Evolutionary conservation across 148 eudicot species (phyloP), one percentile per base, ranked within the genome.

Genomic region (Cornus controversa): DNA sequence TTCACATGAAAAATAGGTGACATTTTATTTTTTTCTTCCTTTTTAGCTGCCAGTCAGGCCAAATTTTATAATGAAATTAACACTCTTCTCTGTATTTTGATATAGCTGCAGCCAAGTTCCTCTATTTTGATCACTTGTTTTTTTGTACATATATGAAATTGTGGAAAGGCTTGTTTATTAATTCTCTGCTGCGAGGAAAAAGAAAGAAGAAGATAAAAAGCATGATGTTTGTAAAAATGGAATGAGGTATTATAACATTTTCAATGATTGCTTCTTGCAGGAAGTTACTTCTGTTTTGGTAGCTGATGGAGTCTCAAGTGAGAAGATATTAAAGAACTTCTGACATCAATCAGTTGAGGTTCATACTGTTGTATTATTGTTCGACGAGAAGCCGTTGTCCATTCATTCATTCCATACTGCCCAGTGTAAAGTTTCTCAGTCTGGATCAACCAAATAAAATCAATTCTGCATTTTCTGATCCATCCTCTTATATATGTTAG

Each of bases 251-350:
- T n/a, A 67, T 62, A 27, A 11, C 5, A 0, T 20, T 67, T 37
- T 11, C 70, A n/a, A 71, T 42, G 14, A 16, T 9, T 80, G 83
- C 26, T 73, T 81, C 27, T 84, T 82, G 88, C 96, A 94, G 98
- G 98, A 94, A 74, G 86, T 95, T 63, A 86, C 93, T 68, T 89
- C 97, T 63, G 82, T 88, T 64, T 86, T 94, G 78, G 89, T 86
- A 57, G 88, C 85, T 70, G 89, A 87, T 77, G 98, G 98, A 58
- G 91, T 94, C 31, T 84, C 90, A 24, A 75, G 31, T 47, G 90
- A 91, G 75, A 94, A 85, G 77, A 92, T 94, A 87, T 84, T 94
- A 74, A 94, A 90, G 83, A 94, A 92, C 83, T 86, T 94, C 83
- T 94, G 82, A 80, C 82, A 62, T 72, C 62, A 20, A 24, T 23